These are phyloP conservation scores for Zasmidium cellare DNA, from an alignment of 2,329 filamentous ascomycete species.

Conservation along the genomic window DNA sequence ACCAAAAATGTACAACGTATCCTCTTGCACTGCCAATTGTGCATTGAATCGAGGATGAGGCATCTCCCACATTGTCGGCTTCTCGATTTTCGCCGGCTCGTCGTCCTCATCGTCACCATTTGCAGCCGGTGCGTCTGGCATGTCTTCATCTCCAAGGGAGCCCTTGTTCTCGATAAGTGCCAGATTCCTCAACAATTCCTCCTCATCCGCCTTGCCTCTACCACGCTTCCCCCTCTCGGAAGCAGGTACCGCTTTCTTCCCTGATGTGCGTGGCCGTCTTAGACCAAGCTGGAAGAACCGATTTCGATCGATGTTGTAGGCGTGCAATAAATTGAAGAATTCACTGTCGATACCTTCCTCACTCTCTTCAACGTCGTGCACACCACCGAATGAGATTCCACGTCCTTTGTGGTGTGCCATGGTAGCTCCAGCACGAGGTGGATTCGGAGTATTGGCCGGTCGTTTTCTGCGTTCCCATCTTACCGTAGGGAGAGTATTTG, in stretches of 20 bases:
- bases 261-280: constrained; percentile 64
- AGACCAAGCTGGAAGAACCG: constrained; percentile 84
- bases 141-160: constrained; percentile 54
- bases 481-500: constrained; percentile 68
- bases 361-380: constrained; percentile 58
- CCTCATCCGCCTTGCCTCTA: constrained; percentile 86
- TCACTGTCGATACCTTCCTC: constrained; percentile 90
- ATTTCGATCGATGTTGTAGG: constrained; percentile 95
- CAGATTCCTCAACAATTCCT: constrained; percentile 83
- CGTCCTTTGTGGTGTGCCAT: constrained; percentile 94
- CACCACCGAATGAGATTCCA: constrained; percentile 90
- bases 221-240: constrained; percentile 62
- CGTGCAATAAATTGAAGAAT: constrained; percentile 89
- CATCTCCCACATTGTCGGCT: constrained; percentile 71
- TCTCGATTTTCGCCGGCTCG: constrained; percentile 51
- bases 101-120: constrained; percentile 52
- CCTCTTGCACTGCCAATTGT: constrained; percentile 85
- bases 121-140: constrained; percentile 29
- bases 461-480: constrained; percentile 93
- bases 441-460: constrained; percentile 83
- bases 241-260: constrained; percentile 54
- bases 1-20: constrained; percentile 90
- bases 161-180: constrained; percentile 79
- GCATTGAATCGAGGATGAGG: constrained; percentile 91
- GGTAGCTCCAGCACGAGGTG: constrained; percentile 80